Conservation (phyloP, 169 alveolate species). For the Perkinsus chesapeaki region DNA sequence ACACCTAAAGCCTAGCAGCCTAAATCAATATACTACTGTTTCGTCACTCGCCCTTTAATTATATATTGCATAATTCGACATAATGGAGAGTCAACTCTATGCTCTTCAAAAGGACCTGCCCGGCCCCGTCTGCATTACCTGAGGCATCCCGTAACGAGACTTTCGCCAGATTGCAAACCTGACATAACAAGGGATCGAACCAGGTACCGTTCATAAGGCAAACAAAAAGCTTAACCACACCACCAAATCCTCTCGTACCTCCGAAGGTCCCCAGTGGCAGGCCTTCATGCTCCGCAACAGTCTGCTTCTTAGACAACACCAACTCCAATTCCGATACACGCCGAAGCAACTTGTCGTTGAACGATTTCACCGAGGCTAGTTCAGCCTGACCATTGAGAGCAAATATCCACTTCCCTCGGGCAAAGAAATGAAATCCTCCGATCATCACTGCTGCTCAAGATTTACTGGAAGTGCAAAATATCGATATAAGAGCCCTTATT, state of each 20-base stretch:
- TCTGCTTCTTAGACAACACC: not conserved
- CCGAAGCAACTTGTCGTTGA: not conserved
- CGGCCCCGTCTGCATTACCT: not conserved
- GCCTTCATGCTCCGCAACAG: not conserved
- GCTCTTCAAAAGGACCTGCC: too few species aligned
- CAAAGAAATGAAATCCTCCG: too few species aligned
- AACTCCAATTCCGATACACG: not conserved
- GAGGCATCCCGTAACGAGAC: not conserved
- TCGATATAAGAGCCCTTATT: too few species aligned
- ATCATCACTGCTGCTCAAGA: too few species aligned
- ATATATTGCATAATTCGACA: not conserved
- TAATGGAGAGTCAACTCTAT: too few species aligned
- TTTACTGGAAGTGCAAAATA: too few species aligned
- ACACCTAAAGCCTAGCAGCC: too few species aligned
- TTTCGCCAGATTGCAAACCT: not conserved
- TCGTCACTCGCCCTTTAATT: not conserved
- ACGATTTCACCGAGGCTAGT: not conserved
- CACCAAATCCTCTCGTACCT: not conserved
- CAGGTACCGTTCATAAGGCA: not conserved
- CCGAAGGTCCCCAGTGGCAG: not conserved
- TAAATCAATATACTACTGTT: too few species aligned
- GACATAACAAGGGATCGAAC: not conserved
- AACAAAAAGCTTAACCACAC: not conserved
- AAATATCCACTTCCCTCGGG: not conserved
- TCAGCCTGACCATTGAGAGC: not conserved